These are phyloP conservation scores for Pterulicium gracile DNA, from an alignment of 1,284 basidiomycete genomes.

Conservation along the genomic window DNA sequence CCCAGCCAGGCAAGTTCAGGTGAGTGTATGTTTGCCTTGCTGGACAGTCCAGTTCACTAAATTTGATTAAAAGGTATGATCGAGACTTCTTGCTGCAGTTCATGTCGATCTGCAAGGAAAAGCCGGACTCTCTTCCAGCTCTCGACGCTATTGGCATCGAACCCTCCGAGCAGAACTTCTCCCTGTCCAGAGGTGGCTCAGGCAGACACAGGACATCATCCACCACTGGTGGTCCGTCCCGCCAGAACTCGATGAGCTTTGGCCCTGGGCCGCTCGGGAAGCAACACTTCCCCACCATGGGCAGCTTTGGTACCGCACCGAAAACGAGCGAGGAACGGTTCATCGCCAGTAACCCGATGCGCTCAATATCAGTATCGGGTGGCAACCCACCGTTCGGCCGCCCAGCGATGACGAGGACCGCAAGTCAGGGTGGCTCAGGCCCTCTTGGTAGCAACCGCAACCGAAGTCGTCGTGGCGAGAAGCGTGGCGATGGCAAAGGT, in stretches of 20 bases:
- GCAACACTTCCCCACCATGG: slow-evolving; percentile 50
- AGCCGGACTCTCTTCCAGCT: slow-evolving; percentile 82
- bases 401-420: slow-evolving; percentile 60
- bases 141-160: slow-evolving; percentile 90
- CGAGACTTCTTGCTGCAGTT: slow-evolving; percentile 97
- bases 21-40: slow-evolving; percentile 19
- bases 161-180: slow-evolving; percentile 46
- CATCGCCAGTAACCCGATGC: slow-evolving; percentile 29
- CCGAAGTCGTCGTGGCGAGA: slow-evolving; percentile 64
- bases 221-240: slow-evolving; percentile 24
- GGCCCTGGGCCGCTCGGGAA: slow-evolving; percentile 21
- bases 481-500: slow-evolving; percentile 34
- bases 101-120: slow-evolving; percentile 92
- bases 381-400: slow-evolving; percentile 33
- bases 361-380: slow-evolving; percentile 36
- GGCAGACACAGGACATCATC: slow-evolving; percentile 41
- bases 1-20: slow-evolving; percentile 87
- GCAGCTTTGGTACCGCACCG: slow-evolving; percentile 54
- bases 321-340: slow-evolving; percentile 73
- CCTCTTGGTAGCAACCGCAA: slow-evolving; percentile 46
- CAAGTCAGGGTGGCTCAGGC: slow-evolving; percentile 62
- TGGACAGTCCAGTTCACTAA: not conserved
- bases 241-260: slow-evolving; percentile 41
- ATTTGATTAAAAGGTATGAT: slow-evolving; percentile 61
- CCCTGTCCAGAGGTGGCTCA: slow-evolving; percentile 51